Base-by-base conservation (phyloP, 306 rosid genomes). In the Lablab purpureus region DNA sequence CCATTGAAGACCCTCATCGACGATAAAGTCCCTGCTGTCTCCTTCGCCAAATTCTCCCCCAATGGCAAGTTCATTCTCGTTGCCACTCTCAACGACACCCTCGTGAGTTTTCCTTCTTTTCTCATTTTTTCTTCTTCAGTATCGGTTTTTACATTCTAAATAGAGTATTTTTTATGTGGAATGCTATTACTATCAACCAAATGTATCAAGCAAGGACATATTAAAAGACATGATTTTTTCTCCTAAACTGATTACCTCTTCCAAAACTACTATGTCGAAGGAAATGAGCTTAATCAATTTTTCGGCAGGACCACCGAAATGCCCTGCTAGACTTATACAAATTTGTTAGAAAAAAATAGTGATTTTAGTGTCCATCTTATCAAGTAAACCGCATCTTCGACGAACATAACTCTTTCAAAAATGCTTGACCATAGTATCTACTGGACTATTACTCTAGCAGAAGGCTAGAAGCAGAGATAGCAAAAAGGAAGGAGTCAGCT, bases 41-140 rank as follows among this genome's bases (percentile, higher is more conserved):
- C 99, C 3, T 95, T 90, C 46, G 90, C 93, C 7, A 95, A 90
- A 75, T 95, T 95, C 87, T 95, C 99, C 1, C 98, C 99, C 15
- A 95, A 95, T 22, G 98, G 99, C 43, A 95, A 87, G 85, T 93
- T 93, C 81, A 89, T 95, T 62, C 97, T 95, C 18, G 90, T 91
- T 51, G 98, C 99, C 54, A 93, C 97, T 59, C 98, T 91, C 78
- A 93, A 95, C 45, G 93, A 93, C 77, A 87, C 94, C 37, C 99
- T 95, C 21, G 99, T 95, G 72, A 89, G 95, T 87, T 51, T 49
- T 54, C 52, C 1, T 51, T 1, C 9, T 19, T 13, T 43, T 43
- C 4, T 43, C 11, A 40, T 2, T 40, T 40, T 40, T 40, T 40
- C 45, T 40, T 9, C 15, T 43, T 43, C 49, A 43, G 15, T 8